A percentile compares a stretch with the other conserved stretches of the same genome.
Evolutionary conservation across 257 asterid genomes (phyloP).

Genomic region (Solanum clarkiae): DNA sequence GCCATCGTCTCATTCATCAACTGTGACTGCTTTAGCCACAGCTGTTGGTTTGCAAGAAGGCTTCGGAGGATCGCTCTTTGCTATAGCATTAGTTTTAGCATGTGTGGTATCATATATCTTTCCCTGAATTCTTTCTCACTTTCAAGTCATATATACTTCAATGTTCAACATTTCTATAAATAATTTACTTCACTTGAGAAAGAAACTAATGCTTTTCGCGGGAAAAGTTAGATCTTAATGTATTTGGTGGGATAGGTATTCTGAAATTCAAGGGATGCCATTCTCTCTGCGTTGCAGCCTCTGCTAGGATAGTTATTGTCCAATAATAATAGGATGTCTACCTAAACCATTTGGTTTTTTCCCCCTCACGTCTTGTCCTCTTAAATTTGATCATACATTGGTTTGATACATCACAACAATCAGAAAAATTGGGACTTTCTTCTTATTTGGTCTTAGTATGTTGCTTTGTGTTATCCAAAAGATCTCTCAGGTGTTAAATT

Average conservation of each 20-base stretch:
- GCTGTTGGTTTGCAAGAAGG: slow-evolving; percentile 85
- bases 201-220: neutral
- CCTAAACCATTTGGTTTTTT: neutral
- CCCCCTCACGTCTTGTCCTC: neutral
- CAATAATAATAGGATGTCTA: neutral
- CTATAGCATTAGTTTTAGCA: slow-evolving; percentile 60
- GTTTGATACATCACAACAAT: neutral
- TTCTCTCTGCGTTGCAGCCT: neutral
- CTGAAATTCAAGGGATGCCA: neutral
- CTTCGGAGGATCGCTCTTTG: slow-evolving; percentile 71
- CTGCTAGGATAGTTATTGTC: neutral
- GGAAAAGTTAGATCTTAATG: neutral
- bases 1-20: slow-evolving; percentile 98
- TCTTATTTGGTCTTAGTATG: neutral
- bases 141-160: neutral
- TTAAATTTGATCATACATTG: neutral
- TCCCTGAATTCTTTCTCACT: neutral
- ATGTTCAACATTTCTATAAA: neutral
- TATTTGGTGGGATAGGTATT: neutral
- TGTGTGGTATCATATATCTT: slow-evolving; percentile 48
- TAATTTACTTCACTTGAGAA: neutral
- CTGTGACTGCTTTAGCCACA: slow-evolving; percentile 79
- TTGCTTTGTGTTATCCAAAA: neutral
- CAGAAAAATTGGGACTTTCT: neutral
- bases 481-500: neutral